Evolutionary conservation across 2,329 filamentous ascomycete species (phyloP).

Genomic region (Westerdykella sp.): DNA sequence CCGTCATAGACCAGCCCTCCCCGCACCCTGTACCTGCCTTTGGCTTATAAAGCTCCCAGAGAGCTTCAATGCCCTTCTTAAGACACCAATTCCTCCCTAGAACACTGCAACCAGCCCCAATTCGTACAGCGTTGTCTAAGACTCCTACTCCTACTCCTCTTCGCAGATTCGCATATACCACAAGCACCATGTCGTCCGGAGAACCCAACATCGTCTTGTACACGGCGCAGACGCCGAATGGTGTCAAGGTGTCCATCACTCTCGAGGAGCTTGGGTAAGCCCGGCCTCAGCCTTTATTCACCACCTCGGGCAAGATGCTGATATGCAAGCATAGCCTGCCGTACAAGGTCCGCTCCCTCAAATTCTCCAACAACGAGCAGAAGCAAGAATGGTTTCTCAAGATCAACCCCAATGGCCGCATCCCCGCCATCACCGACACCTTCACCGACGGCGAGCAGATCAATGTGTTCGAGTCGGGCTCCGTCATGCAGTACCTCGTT

Average conservation of each 20-base stretch:
- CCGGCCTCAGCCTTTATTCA: neutral
- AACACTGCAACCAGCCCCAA: no score
- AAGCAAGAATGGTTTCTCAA: conserved; percentile 83
- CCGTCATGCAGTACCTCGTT: conserved; percentile 77
- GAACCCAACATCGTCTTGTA: conserved; percentile 69
- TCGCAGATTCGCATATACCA: no score
- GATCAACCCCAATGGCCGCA: conserved; percentile 90
- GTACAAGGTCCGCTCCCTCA: conserved; percentile 69
- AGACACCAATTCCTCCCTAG: no score
- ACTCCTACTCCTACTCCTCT: neutral
- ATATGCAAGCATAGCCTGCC: conserved; percentile 43
- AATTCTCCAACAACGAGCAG: conserved; percentile 69
- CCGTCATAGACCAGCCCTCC: no score
- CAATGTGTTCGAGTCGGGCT: conserved; percentile 73
- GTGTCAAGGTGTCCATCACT: conserved; percentile 81
- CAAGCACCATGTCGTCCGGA: conserved; percentile 17
- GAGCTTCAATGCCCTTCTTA: no score
- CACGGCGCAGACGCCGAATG: conserved; percentile 78
- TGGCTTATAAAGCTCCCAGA: no score
- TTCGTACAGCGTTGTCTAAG: neutral
- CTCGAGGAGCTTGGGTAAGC: conserved; percentile 68
- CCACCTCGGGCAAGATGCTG: no score
- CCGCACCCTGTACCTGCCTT: no score
- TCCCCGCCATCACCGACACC: conserved; percentile 75
- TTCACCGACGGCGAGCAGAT: conserved; percentile 68